These are phyloP conservation scores for Venturiaceae sp. DNA, from an alignment of 2,329 filamentous ascomycete genomes.

Conservation along the genomic window DNA sequence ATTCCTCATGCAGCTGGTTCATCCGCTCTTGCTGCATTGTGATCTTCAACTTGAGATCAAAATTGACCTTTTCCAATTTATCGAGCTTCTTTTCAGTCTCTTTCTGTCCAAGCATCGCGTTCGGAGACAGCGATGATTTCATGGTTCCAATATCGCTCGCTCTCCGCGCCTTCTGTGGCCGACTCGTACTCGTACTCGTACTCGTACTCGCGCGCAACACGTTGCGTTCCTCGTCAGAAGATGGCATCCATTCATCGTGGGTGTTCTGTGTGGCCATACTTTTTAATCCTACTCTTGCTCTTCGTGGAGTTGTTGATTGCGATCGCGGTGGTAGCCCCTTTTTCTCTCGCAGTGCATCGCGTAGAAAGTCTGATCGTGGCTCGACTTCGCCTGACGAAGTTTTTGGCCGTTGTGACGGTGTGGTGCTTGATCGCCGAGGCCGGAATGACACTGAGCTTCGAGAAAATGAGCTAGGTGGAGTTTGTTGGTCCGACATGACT, in stretches of 20 bases:
- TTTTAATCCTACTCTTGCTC: neutral
- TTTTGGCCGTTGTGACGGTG: constrained; percentile 6
- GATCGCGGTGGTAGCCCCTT: constrained; percentile 7
- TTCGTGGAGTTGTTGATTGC: constrained; percentile 6
- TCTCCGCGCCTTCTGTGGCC: neutral
- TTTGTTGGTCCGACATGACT: neutral
- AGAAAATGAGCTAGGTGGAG: neutral
- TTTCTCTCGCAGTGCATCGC: constrained; percentile 9
- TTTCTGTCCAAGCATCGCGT: neutral
- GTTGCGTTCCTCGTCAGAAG: constrained; percentile 4
- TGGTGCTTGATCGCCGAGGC: neutral
- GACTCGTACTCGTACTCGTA: neutral
- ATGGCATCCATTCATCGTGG: constrained; percentile 8
- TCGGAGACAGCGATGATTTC: neutral
- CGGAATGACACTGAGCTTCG: neutral
- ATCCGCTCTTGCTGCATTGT: constrained; percentile 4
- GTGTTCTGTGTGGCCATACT: neutral
- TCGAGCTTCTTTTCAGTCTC: constrained; percentile 6
- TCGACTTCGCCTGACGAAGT: constrained; percentile 8
- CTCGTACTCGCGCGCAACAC: neutral
- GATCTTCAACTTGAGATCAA: constrained; percentile 8
- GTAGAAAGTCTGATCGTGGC: constrained; percentile 8
- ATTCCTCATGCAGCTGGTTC: constrained; percentile 4
- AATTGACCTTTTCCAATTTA: constrained; percentile 9
- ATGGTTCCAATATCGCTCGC: constrained; percentile 5